Base-by-base conservation (phyloP, 208 protist species). In the Trypanosoma vivax region DNA sequence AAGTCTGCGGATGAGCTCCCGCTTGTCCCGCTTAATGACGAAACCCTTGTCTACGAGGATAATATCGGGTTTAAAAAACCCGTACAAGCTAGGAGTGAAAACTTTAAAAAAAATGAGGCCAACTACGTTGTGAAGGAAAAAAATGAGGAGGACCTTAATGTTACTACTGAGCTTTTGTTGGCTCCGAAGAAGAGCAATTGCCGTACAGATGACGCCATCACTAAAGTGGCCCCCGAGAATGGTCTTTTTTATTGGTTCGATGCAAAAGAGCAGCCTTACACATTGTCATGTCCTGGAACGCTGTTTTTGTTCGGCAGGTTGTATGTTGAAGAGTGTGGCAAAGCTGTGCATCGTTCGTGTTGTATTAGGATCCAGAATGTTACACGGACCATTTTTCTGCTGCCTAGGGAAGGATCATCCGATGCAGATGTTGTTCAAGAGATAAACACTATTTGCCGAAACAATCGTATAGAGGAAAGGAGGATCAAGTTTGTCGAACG, bases 291-390 rank as follows among this genome's bases (percentile, higher is more conserved):
- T 40, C 71, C 89, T 13, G 88, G 83, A n/a, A 86, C 87, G 1
- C 56, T 97, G 29, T 88, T 92, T 65, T 72, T 97, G 9, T 95
- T 96, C 73, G 92, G 92, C 2, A 92, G 89, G 45, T 45, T 92
- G 19, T 51, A 33, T 23, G 46, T 64, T 19, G 61, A 73, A 24
- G 54, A 70, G n/a, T 60, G 65, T 27, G 61, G n/a, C n/a, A n/a
- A 78, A 27, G 41, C 23, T 1, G 46, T 42, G 1, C 83, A 74
- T 54, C 45, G 50, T 16, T 91, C 80, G 13, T 94, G 88, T 55
- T 97, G 92, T 49, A 41, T 97, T 24, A 73, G 85, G 13, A 79
- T 97, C 1, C 73, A 70, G 11, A 88, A 91, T 66, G 62, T 92
- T 57, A 56, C 84, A 31, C 81, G 92, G 5, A 65, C 65, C 43